These are phyloP conservation scores for Lactarius deliciosus DNA, from an alignment of 768 basidiomycete species.

Conservation along the genomic window DNA sequence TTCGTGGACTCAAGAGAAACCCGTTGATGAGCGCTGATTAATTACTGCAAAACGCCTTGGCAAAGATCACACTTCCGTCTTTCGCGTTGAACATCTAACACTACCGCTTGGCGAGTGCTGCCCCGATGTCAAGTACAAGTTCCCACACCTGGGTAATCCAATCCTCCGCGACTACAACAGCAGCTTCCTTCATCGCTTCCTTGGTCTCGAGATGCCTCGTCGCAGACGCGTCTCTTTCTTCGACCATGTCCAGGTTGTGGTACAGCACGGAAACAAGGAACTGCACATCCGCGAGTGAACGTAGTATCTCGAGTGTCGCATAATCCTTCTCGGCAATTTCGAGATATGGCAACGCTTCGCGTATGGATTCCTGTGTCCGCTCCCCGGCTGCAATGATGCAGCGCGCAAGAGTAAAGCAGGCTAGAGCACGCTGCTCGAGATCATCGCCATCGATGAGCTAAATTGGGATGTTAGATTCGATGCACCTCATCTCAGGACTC, in stretches of 20 bases:
- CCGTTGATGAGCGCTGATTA: no score
- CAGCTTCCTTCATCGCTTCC: conserved; percentile 43
- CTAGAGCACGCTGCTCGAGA: conserved; percentile 72
- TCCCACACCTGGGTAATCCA: conserved; percentile 57
- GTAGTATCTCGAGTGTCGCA: conserved; percentile 53
- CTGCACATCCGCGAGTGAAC: conserved; percentile 64
- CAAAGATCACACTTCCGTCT: background rate
- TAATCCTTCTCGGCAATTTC: conserved; percentile 67
- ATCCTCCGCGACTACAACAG: conserved; percentile 47
- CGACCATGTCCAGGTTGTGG: conserved; percentile 60
- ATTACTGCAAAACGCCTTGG: no score
- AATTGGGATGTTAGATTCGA: background rate
- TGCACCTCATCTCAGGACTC: background rate
- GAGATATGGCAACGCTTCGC: conserved; percentile 61
- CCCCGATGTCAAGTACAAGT: conserved; percentile 58
- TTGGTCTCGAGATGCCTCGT: conserved; percentile 49
- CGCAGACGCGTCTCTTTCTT: conserved; percentile 56
- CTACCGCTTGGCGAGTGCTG: conserved; percentile 46
- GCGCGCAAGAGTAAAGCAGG: conserved; percentile 70
- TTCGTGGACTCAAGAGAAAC: no score
- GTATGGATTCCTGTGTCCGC: conserved; percentile 40
- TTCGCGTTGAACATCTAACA: background rate
- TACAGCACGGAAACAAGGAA: conserved; percentile 70
- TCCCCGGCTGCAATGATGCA: conserved; percentile 65
- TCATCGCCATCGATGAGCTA: conserved; percentile 73